Base-by-base conservation (phyloP, 495 filamentous ascomycete genomes). In the Xylaria sp. region DNA sequence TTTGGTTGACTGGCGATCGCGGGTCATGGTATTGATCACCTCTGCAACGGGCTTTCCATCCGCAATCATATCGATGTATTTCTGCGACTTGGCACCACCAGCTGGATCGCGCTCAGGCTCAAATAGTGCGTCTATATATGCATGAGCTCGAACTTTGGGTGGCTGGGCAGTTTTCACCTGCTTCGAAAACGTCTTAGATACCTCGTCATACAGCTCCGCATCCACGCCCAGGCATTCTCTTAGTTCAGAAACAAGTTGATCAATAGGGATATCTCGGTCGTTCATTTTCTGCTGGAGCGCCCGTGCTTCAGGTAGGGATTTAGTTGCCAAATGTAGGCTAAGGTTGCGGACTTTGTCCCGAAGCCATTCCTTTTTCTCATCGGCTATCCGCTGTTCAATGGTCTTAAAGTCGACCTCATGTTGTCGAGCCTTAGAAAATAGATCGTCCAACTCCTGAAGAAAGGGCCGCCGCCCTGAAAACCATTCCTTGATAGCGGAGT, bases 281-380 rank as follows among this genome's bases (percentile, higher is more conserved):
- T 59, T 72, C 40, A 76, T 69, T 52, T 59, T 76, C 52, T 75
- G 71, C 50, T 72, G 78, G 19, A 74, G 74, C 57, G 69, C 59
- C 41, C 63, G 77, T 72, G 67, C 73, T 71, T 72, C 73, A 12
- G 62, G 72, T 61, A 55, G 76, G 53, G 72, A 74, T 24, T 59
- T 73, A 24, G 71, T 68, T n/a, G 71, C 72, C 35, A 67, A 67
- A 24, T 80, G 78, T 24, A 84, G 61, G 40, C 80, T 57, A 9
- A 78, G 72, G 11, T 71, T 69, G 8, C 79, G 76, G 62, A 80
- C 76, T 41, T 73, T 79, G 63, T 82, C 81, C 52, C 76, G 75
- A 53, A 84, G 82, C 83, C 83, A 86, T 44, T 80, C 75, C 59
- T 76, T 77, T 61, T 82, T 82, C 74, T 82, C 82, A 50, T 80